A percentile compares a stretch with the other conserved stretches of the same genome.
These are phyloP conservation scores for Irpex sp. DNA, from an alignment of 1,284 basidiomycete species.

Conservation along the genomic window DNA sequence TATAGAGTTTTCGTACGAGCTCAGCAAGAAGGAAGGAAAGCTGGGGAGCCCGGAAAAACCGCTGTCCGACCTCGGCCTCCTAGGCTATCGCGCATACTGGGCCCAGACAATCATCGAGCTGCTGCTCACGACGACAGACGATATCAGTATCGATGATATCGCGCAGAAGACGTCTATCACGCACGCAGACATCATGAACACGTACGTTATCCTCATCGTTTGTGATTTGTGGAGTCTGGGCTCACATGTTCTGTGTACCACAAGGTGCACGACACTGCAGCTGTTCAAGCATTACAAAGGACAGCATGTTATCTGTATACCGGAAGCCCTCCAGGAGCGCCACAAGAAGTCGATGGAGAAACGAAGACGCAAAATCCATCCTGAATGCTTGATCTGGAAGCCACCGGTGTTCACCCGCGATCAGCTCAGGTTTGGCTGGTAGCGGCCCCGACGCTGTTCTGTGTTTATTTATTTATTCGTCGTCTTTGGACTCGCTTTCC, in stretches of 20 bases:
- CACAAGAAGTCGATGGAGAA: conserved; percentile 86
- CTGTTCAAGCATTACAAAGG: conserved; percentile 97
- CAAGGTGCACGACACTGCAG: conserved; percentile 88
- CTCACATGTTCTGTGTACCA: conserved; percentile 14
- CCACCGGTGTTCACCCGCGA: conserved; percentile 90
- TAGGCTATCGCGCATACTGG: conserved; percentile 97
- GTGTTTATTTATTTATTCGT: neutral
- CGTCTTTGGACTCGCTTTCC: neutral
- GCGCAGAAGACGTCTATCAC: conserved; percentile 96
- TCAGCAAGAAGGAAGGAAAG: conserved; percentile 95
- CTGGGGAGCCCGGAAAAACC: conserved; percentile 98
- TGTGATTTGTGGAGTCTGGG: neutral
- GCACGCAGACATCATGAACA: conserved; percentile 96
- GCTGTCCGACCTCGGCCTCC: conserved; percentile 88
- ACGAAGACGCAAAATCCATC: conserved; percentile 75
- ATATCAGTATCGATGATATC: conserved; percentile 95
- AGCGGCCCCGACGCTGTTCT: conserved; percentile 16
- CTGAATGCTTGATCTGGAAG: conserved; percentile 87
- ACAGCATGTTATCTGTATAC: conserved; percentile 90
- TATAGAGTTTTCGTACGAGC: conserved; percentile 98
- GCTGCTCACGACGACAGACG: conserved; percentile 69
- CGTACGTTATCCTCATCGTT: conserved; percentile 54
- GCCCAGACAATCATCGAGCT: conserved; percentile 95
- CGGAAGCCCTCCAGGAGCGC: conserved; percentile 88
- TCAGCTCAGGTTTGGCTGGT: conserved; percentile 88